Conservation (phyloP, 768 basidiomycete species). For the Hericium coralloides region DNA sequence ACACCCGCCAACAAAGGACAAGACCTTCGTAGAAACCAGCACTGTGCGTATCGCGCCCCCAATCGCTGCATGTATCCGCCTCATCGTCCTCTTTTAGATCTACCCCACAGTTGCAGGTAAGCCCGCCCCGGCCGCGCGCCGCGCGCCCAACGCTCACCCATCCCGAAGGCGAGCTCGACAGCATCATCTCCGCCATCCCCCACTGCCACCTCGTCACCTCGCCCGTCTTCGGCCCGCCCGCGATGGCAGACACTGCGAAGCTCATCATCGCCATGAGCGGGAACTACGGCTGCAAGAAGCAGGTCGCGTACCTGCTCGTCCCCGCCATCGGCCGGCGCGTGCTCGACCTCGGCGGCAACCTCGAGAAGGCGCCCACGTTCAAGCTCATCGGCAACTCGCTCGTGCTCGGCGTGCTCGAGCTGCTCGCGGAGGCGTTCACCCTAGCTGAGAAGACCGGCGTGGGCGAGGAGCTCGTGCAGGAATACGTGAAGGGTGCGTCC, state of each 20-base stretch:
- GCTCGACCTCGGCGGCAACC: conserved; percentile 75
- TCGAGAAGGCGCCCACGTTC: conserved; percentile 70
- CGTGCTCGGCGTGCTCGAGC: conserved; percentile 67
- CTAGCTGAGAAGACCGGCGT: conserved; percentile 82
- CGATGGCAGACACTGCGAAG: conserved; percentile 52
- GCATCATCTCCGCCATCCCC: conserved; percentile 46
- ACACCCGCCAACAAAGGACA: conserved; percentile 36
- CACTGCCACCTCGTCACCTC: conserved; percentile 60
- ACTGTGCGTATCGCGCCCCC: conserved; percentile 46
- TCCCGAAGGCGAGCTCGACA: conserved; percentile 56
- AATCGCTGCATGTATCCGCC: conserved; percentile 4
- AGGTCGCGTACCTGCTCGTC: conserved; percentile 66
- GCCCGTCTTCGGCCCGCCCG: conserved; percentile 72
- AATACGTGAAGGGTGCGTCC: conserved; percentile 45
- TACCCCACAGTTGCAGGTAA: conserved; percentile 45
- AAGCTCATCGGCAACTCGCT: conserved; percentile 78
- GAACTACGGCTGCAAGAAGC: conserved; percentile 74
- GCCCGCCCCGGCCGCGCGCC: background rate
- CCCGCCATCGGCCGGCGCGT: conserved; percentile 73
- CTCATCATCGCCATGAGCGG: conserved; percentile 75
- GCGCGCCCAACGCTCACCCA: background rate
- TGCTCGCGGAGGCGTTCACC: conserved; percentile 77
- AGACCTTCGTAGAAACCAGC: conserved; percentile 80
- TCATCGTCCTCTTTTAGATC: conserved; percentile 26
- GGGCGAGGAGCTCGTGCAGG: conserved; percentile 46